Conservation (phyloP, 805 yeast genomes). For the Candida sakaeoensis region DNA sequence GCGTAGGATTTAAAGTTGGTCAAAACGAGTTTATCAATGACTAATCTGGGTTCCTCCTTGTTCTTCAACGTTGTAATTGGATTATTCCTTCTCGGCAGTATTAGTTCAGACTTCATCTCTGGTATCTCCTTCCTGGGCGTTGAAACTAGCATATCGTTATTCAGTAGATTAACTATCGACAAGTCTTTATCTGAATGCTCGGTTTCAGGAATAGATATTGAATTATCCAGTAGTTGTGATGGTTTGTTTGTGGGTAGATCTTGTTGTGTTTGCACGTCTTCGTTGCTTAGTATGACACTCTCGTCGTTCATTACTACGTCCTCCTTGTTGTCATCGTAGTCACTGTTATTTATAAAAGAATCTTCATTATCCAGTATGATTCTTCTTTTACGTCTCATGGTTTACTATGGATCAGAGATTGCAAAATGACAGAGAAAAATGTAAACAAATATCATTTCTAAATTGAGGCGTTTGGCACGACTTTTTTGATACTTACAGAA, state of each 20-base stretch:
- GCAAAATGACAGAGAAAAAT: slow-evolving; percentile 2
- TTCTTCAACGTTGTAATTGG: background rate
- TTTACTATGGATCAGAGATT: background rate
- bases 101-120: background rate
- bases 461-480: slow-evolving; percentile 9
- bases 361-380: slow-evolving; percentile 14
- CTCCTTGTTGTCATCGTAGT: slow-evolving; percentile 16
- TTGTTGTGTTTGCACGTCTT: background rate
- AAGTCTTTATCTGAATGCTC: background rate
- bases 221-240: slow-evolving; percentile 14
- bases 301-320: background rate
- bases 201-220: slow-evolving; percentile 13
- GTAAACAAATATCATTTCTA: background rate
- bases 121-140: background rate
- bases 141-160: background rate
- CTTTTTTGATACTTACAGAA: background rate
- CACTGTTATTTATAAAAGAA: slow-evolving; percentile 41
- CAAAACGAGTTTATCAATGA: slow-evolving; percentile 68
- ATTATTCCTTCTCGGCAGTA: slow-evolving; percentile 6
- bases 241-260: background rate
- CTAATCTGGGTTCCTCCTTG: slow-evolving; percentile 53
- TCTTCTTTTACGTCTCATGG: slow-evolving; percentile 9
- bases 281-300: slow-evolving; percentile 1
- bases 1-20: slow-evolving; percentile 94
- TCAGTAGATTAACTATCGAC: slow-evolving; percentile 2